Base-by-base conservation (phyloP, 2,329 filamentous ascomycete genomes). In the Colletotrichum musicola region DNA sequence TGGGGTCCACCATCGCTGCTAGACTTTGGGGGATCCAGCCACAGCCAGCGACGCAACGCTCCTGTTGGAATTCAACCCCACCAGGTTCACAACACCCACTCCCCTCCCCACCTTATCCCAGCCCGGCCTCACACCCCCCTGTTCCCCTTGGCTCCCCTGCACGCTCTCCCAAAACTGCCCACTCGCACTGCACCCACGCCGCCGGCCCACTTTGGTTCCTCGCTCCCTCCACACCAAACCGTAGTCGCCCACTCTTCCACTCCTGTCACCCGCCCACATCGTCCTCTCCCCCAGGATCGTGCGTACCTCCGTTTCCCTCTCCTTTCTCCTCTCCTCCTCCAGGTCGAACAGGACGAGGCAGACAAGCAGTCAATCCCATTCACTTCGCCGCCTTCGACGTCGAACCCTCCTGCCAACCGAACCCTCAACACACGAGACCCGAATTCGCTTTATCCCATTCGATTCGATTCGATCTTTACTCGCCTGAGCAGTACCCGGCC, bases 201-300 rank as follows among this genome's bases (percentile, higher is more conserved):
- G 4, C 14, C n/a, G 61, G 16, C 30, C 65, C 65, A 68, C 65
- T 30, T 18, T 53, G 50, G 14, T 55, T 59, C 42, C 47, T 64
- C 60, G 38, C 60, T 64, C 65, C 22, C 65, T 68, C 65, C 65
- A 59, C 65, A 59, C 61, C 50, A 35, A 47, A 38, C 22, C n/a
- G n/a, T 20, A 16, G 44, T 59, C 54, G 30, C 27, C 54, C 61
- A 58, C 61, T 58, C 61, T 56, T 60, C 64, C 56, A 65, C 63
- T 46, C 44, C 44, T 46, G 44, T 18, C 51, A 25, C 44, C 53
- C 44, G 42, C 61, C 65, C 65, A 68, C 65, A 64, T 68, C 65
- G 65, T 68, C 61, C 59, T 60, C 47, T 51, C 63, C 65, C 64
- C 65, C 65, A 68, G 30, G 65, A 68, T 68, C 61, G 61, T 50